These are phyloP conservation scores for Corymbia maculata DNA, from an alignment of 345 rosid genomes.

Conservation along the genomic window DNA sequence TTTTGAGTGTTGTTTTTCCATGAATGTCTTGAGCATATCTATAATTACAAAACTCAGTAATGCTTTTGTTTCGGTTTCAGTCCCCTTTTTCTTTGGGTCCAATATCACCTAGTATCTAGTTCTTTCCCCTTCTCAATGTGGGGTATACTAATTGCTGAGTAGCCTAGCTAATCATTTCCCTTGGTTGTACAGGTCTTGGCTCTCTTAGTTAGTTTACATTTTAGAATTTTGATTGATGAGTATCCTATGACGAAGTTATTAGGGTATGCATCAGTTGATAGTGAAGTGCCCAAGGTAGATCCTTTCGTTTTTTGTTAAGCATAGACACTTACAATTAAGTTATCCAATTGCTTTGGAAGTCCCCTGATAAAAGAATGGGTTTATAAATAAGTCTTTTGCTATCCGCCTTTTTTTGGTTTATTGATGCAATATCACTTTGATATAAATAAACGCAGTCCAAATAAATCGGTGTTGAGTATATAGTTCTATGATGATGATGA, in stretches of 20 bases:
- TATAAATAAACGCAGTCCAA: not conserved
- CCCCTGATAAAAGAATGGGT: not conserved
- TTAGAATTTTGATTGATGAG: not conserved
- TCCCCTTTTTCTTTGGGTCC: not conserved
- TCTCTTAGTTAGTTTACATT: not conserved
- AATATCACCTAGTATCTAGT: not conserved
- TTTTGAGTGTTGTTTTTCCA: not conserved
- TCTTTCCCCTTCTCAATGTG: not conserved
- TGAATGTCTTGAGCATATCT: not conserved
- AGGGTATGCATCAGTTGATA: not conserved
- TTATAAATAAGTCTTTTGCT: not conserved
- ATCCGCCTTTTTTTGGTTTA: not conserved
- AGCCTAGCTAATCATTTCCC: not conserved
- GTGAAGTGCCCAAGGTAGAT: not conserved
- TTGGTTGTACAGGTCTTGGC: not conserved
- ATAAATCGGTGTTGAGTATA: not conserved
- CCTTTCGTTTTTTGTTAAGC: not conserved
- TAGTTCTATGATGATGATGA: not conserved
- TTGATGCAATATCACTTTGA: not conserved
- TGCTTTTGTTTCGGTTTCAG: not conserved
- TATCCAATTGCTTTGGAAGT: not conserved
- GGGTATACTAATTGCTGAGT: not conserved
- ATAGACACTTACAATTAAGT: not conserved
- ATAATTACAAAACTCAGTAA: not conserved
- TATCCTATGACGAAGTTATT: not conserved